These are phyloP conservation scores for Boletus sp. DNA, from an alignment of 768 basidiomycete genomes.

Conservation along the genomic window DNA sequence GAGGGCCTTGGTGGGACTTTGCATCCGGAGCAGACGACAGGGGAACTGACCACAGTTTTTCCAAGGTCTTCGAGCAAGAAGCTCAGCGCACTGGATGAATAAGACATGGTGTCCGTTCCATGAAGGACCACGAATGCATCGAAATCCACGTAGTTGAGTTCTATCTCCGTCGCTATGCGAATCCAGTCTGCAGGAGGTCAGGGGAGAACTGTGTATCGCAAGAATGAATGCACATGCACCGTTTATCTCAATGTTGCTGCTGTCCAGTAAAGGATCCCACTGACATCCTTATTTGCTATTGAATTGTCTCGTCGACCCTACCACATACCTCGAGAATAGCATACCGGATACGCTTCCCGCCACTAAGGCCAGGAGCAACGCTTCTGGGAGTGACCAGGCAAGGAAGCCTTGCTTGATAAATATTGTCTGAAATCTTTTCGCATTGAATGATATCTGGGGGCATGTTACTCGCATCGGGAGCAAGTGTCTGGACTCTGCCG, in stretches of 20 bases:
- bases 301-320: neutral
- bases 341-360: conserved; percentile 75
- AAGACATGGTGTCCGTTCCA: conserved; percentile 91
- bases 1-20: neutral
- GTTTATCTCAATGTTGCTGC: conserved; percentile 82
- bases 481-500: conserved; percentile 40
- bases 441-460: conserved; percentile 36
- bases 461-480: conserved; percentile 24
- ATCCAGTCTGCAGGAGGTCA: conserved; percentile 68
- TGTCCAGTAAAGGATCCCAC: conserved; percentile 88
- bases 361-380: conserved; percentile 53
- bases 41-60: conserved; percentile 70
- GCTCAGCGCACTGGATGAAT: conserved; percentile 83
- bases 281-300: conserved; percentile 28
- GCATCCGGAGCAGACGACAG: neutral
- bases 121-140: conserved; percentile 91
- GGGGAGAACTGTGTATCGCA: neutral
- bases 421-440: conserved; percentile 51
- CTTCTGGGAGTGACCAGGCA: conserved; percentile 78
- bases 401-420: conserved; percentile 73
- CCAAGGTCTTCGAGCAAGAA: conserved; percentile 92
- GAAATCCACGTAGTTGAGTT: conserved; percentile 80
- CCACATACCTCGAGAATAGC: conserved; percentile 71
- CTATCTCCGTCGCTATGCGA: conserved; percentile 86
- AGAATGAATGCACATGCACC: conserved; percentile 40